Evolutionary conservation across 2,329 filamentous ascomycete genomes (phyloP).

Genomic region (Fusarium pininemorale): DNA sequence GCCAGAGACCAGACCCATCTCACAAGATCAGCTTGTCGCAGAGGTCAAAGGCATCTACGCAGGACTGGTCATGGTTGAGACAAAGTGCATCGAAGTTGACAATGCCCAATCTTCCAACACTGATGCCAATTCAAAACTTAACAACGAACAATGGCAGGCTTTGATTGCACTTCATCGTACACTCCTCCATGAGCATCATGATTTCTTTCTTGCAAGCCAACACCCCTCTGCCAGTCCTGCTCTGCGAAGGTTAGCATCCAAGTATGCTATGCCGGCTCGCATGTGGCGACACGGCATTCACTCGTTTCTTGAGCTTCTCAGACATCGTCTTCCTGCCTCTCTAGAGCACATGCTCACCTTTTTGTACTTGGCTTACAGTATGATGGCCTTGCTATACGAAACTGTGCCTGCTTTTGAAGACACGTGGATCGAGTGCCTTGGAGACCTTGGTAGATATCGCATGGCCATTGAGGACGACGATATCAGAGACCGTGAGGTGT

Average conservation of each 20-base stretch:
- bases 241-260: conserved; percentile 74
- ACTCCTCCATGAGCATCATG: conserved; percentile 82
- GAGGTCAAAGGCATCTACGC: conserved; percentile 88
- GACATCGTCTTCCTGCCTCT: conserved; percentile 77
- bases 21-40: conserved; percentile 79
- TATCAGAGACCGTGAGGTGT: conserved; percentile 77
- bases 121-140: conserved; percentile 56
- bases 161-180: conserved; percentile 85
- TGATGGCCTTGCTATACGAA: conserved; percentile 88
- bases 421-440: conserved; percentile 93
- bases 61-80: conserved; percentile 85
- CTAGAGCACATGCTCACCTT: conserved; percentile 92
- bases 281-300: conserved; percentile 97
- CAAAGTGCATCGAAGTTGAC: conserved; percentile 86
- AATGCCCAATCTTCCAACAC: conserved; percentile 63
- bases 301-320: conserved; percentile 79
- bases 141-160: conserved; percentile 82
- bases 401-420: conserved; percentile 84
- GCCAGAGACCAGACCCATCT: conserved; percentile 57
- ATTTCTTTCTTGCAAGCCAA: conserved; percentile 87
- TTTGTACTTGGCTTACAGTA: conserved; percentile 87
- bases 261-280: conserved; percentile 89
- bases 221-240: conserved; percentile 80
- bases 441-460: conserved; percentile 81
- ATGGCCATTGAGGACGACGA: conserved; percentile 94